Evolutionary conservation across 2,329 filamentous ascomycete genomes (phyloP), one percentile per base, ranked within the genome.

Genomic region (Mollisia scopiformis): DNA sequence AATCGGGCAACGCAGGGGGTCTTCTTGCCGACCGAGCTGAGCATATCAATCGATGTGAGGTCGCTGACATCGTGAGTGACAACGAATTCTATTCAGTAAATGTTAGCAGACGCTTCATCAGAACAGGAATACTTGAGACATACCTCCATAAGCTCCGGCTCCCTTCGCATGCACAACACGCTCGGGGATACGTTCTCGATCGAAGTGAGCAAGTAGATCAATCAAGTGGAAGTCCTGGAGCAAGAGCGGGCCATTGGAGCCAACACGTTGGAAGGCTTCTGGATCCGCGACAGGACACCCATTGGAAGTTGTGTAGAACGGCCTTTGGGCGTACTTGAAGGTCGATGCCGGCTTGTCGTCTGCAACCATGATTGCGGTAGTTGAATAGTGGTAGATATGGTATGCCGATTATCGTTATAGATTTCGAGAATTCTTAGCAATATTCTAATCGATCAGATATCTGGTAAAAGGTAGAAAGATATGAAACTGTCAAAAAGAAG

Each of bases 1-100:
- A 91, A 90, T 3, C 90, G 86, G 46, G 84, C 82, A 1, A 88
- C 82, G 63, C 88, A 75, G 16, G 88, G 85, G 51, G 88, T 91
- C 74, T 85, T 85, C 78, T 91, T 91, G 67, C 89, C 90, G 56
- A 85, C 79, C 59, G 83, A 78, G 69, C 78, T 82, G 69, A 84
- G 50, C 68, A 70, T 70, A 27, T 70, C 66, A 49, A 70, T 65
- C 4, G 61, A 61, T 10, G 62, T 64, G 30, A 70, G 65, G 31
- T 70, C 68, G 57, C 43, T 66, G 21, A 72, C 68, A 55, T 71
- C 69, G 53, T 72, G 69, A n/a, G 70, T 72, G 27, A 72, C 70
- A 54, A 67, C 68, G 49, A 72, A 72, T 27, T 69, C 69, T 70
- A 23, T 19, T 5, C 23, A 16, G 2, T 13, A 2, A 37, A n/a